Conservation (phyloP, 331 rosid genomes). For the Quercus lobata region DNA sequence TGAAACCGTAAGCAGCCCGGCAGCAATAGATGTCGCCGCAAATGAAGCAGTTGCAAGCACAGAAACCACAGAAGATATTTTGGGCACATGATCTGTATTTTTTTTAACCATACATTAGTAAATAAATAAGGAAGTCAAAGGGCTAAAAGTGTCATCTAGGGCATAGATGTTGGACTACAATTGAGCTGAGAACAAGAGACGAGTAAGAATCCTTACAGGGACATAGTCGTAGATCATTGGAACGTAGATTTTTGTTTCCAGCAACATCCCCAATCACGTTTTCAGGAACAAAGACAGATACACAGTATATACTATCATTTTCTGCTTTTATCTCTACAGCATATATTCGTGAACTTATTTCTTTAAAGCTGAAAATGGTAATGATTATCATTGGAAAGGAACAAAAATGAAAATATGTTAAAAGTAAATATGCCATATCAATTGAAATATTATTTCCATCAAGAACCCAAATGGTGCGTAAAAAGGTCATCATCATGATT, state of each 20-base stretch:
- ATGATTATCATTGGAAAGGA: slow-evolving; percentile 17
- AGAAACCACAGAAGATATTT: slow-evolving; percentile 47
- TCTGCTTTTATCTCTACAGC: slow-evolving; percentile 53
- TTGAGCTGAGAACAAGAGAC: neutral
- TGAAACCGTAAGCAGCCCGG: slow-evolving; percentile 75
- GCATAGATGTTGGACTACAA: neutral
- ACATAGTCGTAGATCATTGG: slow-evolving; percentile 80
- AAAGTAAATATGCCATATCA: neutral
- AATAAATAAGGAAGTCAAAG: neutral
- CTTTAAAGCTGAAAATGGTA: slow-evolving; percentile 48
- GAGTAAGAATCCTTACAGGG: slow-evolving; percentile 62
- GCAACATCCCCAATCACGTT: slow-evolving; percentile 68
- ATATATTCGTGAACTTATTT: slow-evolving; percentile 47
- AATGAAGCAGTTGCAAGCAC: slow-evolving; percentile 59
- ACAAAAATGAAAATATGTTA: neutral
- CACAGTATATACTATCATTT: slow-evolving; percentile 13
- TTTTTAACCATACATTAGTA: slow-evolving; percentile 9
- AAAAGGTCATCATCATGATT: no score
- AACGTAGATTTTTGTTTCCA: slow-evolving; percentile 79
- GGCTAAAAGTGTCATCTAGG: no score
- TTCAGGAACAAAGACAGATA: slow-evolving; percentile 65
- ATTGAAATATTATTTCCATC: no score
- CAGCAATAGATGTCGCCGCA: slow-evolving; percentile 50
- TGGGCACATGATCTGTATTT: slow-evolving; percentile 63
- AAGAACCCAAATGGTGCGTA: no score